Evolutionary conservation across 371 early-diverging fungal species (phyloP).

Genomic region (Syncephalastrum sp.): DNA sequence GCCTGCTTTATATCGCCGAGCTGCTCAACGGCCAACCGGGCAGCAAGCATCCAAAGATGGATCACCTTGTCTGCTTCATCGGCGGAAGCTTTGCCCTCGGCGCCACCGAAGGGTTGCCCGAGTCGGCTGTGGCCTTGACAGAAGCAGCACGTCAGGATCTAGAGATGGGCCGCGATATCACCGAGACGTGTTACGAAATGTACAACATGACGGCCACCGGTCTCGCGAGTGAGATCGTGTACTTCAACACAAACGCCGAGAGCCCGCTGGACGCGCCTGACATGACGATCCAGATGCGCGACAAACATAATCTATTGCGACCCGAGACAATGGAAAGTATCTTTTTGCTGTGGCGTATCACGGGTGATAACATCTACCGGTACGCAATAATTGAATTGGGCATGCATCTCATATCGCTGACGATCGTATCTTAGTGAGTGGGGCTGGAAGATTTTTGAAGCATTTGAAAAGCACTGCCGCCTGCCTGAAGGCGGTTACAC

Average conservation of each 20-base stretch:
- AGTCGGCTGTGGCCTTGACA: conserved; percentile 11
- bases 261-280: conserved; percentile 46
- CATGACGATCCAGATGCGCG: conserved; percentile 59
- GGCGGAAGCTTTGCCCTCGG: conserved; percentile 83
- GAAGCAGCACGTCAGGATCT: conserved; percentile 56
- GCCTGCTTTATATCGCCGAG: conserved; percentile 76
- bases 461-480: conserved; percentile 78
- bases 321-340: conserved; percentile 92
- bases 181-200: conserved; percentile 80
- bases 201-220: conserved; percentile 78
- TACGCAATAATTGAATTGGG: conserved; percentile 14
- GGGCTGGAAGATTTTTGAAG: conserved; percentile 88
- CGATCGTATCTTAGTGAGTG: conserved; percentile 62
- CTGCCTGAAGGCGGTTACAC: conserved; percentile 76
- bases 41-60: conserved; percentile 72
- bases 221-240: conserved; percentile 83
- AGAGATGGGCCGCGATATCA: conserved; percentile 72
- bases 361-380: conserved; percentile 77
- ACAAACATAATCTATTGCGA: conserved; percentile 72
- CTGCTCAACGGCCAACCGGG: conserved; percentile 32
- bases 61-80: conserved; percentile 92
- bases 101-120: conserved; percentile 58
- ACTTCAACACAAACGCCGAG: conserved; percentile 41
- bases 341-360: conserved; percentile 81
- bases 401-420: background rate